Percentiles rank a stretch among this genome's conserved stretches.
Evolutionary conservation across 768 basidiomycete species (phyloP).

Genomic region (Kwoniella dendrophila): DNA sequence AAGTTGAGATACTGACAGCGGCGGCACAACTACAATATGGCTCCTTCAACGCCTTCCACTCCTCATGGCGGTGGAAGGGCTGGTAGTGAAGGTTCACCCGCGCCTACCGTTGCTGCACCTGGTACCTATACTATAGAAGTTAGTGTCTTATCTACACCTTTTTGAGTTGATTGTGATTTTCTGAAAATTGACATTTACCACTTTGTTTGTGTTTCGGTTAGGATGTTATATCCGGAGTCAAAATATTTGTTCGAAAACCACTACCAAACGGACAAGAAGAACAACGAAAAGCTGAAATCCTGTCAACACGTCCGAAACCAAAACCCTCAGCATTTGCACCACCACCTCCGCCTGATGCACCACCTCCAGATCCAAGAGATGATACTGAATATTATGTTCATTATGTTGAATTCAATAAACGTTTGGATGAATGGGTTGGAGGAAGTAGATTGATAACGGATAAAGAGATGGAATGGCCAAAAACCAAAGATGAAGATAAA

Average conservation of each 20-base stretch:
- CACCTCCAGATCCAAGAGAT: constrained; percentile 68
- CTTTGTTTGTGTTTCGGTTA: constrained; percentile 48
- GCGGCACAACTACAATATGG: constrained; percentile 34
- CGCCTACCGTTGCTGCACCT: constrained; percentile 44
- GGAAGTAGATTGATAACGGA: constrained; percentile 80
- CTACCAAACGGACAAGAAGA: constrained; percentile 73
- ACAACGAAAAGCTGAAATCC: constrained; percentile 91
- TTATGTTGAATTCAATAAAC: constrained; percentile 99
- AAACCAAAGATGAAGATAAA: constrained; percentile 49
- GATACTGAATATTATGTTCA: constrained; percentile 95
- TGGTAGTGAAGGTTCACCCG: constrained; percentile 45
- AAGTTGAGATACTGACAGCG: constrained; percentile 8
- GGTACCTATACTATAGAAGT: constrained; percentile 50
- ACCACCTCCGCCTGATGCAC: constrained; percentile 57
- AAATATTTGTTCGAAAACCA: constrained; percentile 85
- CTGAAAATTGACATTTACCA: neutral
- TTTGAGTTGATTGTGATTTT: neutral
- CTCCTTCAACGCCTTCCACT: constrained; percentile 48
- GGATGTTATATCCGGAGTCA: constrained; percentile 91
- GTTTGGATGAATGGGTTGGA: constrained; percentile 94
- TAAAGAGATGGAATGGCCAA: constrained; percentile 90
- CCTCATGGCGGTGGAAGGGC: constrained; percentile 28
- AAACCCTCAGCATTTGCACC: constrained; percentile 54
- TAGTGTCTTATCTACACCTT: constrained; percentile 21
- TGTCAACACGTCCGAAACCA: constrained; percentile 89